Percentiles rank a stretch among this genome's conserved stretches.
phyloP scores from a whole-genome alignment of 768 basidiomycete genomes.

The Boletus pseudopeckii region DNA sequence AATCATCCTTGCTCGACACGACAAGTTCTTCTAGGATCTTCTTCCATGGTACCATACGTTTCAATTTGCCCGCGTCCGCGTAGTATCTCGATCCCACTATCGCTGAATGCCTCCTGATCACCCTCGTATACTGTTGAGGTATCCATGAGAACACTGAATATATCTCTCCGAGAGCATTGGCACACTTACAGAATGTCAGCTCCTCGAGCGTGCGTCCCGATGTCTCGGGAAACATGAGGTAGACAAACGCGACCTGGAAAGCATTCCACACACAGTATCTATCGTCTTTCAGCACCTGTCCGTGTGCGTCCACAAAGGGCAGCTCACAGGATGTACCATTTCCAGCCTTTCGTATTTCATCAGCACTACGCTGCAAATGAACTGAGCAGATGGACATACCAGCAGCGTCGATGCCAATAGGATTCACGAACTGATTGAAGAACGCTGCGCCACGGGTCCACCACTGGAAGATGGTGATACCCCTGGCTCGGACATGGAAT shows the following conservation, averaged over 20 bases:
- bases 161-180: neutral
- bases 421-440: slow-evolving; percentile 10
- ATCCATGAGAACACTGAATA: neutral
- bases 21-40: neutral
- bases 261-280: slow-evolving; percentile 13
- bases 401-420: slow-evolving; percentile 11
- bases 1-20: neutral
- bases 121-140: slow-evolving; percentile 1
- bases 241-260: slow-evolving; percentile 13
- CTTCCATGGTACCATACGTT: neutral
- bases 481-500: slow-evolving; percentile 57
- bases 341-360: slow-evolving; percentile 7
- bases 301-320: too few species aligned
- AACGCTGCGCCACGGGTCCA: slow-evolving; percentile 40
- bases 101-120: neutral
- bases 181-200: slow-evolving; percentile 10
- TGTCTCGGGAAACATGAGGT: slow-evolving; percentile 15
- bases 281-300: neutral
- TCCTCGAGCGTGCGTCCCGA: slow-evolving; percentile 15
- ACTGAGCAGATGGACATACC: slow-evolving; percentile 1
- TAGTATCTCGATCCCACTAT: neutral
- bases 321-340: slow-evolving; percentile 10
- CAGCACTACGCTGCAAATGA: neutral
- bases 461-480: slow-evolving; percentile 59
- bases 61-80: neutral